Conservation (phyloP, 116 monocot genomes). For the Dioscorea cayenensis region DNA sequence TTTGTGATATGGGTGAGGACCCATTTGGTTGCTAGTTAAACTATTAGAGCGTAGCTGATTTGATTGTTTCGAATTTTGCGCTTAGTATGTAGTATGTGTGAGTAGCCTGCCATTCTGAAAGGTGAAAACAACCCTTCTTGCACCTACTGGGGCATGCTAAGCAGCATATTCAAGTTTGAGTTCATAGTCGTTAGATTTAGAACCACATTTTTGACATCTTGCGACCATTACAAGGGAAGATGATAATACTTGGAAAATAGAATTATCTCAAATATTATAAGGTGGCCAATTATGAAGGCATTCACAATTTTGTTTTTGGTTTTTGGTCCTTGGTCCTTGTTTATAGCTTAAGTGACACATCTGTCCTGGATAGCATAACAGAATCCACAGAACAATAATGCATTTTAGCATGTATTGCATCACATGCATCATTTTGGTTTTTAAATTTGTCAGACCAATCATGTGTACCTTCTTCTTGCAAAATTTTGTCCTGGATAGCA, state of each 20-base stretch:
- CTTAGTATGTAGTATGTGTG: too few species aligned
- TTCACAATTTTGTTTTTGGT: background rate
- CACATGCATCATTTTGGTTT: background rate
- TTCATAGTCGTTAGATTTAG: background rate
- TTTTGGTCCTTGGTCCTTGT: background rate
- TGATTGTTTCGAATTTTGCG: too few species aligned
- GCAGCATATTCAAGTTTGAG: background rate
- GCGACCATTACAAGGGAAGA: background rate
- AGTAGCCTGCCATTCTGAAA: too few species aligned
- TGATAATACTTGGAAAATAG: background rate
- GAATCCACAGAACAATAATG: background rate
- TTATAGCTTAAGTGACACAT: background rate
- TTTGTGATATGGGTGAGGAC: too few species aligned
- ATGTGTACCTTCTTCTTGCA: too few species aligned
- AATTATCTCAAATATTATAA: background rate
- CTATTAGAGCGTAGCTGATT: too few species aligned
- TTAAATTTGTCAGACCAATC: background rate
- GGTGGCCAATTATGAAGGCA: background rate
- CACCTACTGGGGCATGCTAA: too few species aligned
- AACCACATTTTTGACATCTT: too few species aligned
- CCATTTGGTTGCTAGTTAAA: too few species aligned
- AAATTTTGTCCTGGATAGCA: background rate
- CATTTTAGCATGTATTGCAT: background rate
- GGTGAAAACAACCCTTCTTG: too few species aligned
- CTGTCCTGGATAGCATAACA: background rate